Evolutionary conservation across 345 rosid genomes (phyloP), one percentile per base, ranked within the genome.

Genomic region (Psidium friedrichsthalianum): DNA sequence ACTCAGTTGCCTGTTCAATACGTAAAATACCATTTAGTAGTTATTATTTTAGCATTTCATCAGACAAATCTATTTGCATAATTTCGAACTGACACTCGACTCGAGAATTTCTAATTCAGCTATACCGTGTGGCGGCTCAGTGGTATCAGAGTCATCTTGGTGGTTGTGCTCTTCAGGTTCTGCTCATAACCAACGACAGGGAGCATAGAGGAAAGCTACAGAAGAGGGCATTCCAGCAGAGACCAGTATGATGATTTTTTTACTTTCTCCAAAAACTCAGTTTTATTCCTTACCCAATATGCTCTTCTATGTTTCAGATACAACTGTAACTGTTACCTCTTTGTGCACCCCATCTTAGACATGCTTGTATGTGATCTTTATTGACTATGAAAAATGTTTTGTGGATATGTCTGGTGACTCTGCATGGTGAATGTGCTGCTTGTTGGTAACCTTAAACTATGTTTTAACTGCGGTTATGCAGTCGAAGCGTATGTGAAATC

Each of bases 111-210:
- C 55, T 58, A 27, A 29, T 84, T 84, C 92, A 97, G 99, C 99
- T 52, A 97, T 97, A 87, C n/a, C 93, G 99, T 55, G 94, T 94
- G 74, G 99, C 99, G 83, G 87, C 98, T 15, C 90, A 86, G 51
- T 96, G 99, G 99, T 97, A 97, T 90, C 97, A 94, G 90, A 92
- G 85, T 89, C 99, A 97, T 95, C 97, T 97, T 76, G 94, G 96
- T 32, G 91, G 78, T n/a, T n/a, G n/a, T 85, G 83, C 92, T 74
- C 88, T 93, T 52, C 89, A n/a, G 86, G 94, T 96, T 89, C 86
- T 97, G 61, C 99, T 97, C 83, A 83, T 96, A 51, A 97, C 99
- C 14, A 97, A 97, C 86, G n/a, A 96, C 84, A 92, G 92, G 85
- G 99, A 96, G 59, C 96, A 97, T 88, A 97, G 87, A 92, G 94